Evolutionary conservation across 208 protist species (phyloP), one percentile per base, ranked within the genome.

Genomic region (Tritrichomonas musculus): DNA sequence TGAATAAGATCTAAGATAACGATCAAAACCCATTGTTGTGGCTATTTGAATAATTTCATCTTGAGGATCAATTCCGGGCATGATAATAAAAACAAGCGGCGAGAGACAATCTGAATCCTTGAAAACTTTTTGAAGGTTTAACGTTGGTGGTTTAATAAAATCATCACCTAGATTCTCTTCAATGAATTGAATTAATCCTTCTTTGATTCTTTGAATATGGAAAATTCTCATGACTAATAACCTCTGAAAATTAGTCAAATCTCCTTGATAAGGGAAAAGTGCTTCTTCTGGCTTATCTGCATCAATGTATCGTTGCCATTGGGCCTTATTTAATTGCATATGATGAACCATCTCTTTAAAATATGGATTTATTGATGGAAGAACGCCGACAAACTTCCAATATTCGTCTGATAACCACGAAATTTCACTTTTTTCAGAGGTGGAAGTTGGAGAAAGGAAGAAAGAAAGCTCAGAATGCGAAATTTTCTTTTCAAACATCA

Each of bases 1-100:
- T 47, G 98, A 99, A 39, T 99, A 97, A 94, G 98, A 97, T 47
- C 97, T 98, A 47, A 98, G 93, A 94, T 98, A 97, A 80, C 97
- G 96, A 50, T 98, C 98, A 9, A 99, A 96, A 84, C 97, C 96
- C 94, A 99, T 97, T 53, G 97, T 94, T 47, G 94, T 92, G 41
- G 97, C 95, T 65, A 99, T 96, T 22, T 92, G 50, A 3, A 44
- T 41, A 25, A 92, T 72, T 17, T 92, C 88, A 36, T 92, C 39
- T 69, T 27, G 25, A 14, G 98, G 98, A 95, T 99, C 98, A 49
- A 99, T 98, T 96, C 98, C 98, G 66, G 98, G 97, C 2, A 98
- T 99, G 57, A 99, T 96, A 92, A 99, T 99, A 95, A 99, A 99
- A 96, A 99, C 99, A 53, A 99, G 96, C 64, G 98, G 98, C 49